phyloP scores from a whole-genome alignment of 2,329 filamentous ascomycete species.

The Stachybotrys chlorohalonatus region DNA sequence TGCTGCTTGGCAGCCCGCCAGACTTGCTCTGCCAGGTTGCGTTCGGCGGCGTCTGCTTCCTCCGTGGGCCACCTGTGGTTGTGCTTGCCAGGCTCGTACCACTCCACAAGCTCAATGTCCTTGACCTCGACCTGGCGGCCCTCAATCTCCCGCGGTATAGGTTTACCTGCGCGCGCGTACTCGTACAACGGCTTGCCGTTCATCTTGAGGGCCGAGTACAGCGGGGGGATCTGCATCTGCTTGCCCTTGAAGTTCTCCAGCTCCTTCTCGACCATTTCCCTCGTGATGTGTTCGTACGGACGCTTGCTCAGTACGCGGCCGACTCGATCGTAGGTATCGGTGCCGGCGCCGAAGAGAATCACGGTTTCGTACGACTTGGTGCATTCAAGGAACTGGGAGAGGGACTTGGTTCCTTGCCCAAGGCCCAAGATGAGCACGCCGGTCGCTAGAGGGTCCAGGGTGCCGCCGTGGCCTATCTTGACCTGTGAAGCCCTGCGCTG shows the following conservation, averaged over 20 bases:
- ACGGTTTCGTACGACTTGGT: conserved; percentile 90
- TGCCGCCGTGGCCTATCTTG: conserved; percentile 95
- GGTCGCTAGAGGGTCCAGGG: conserved; percentile 86
- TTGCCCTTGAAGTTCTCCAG: conserved; percentile 69
- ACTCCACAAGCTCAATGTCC: conserved; percentile 75
- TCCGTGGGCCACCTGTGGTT: conserved; percentile 69
- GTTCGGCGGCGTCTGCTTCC: conserved; percentile 68
- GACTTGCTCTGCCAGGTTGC: conserved; percentile 64
- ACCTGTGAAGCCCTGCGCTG: conserved; percentile 58
- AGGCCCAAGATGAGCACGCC: conserved; percentile 86
- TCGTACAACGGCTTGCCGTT: conserved; percentile 93
- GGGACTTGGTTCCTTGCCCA: conserved; percentile 76
- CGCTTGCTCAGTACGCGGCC: conserved; percentile 74
- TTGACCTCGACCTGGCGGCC: conserved; percentile 69
- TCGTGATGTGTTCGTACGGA: conserved; percentile 73
- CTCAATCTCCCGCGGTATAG: conserved; percentile 77
- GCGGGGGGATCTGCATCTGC: conserved; percentile 80
- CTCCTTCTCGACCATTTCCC: conserved; percentile 66
- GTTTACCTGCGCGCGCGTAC: conserved; percentile 83
- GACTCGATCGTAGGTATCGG: conserved; percentile 82
- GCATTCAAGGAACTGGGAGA: conserved; percentile 73
- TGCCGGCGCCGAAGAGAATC: conserved; percentile 83
- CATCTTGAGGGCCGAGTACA: conserved; percentile 89
- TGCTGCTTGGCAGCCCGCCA: conserved; percentile 54
- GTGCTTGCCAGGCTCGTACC: conserved; percentile 74